Conservation (phyloP, 352 stramenopile genomes). For the Globisporangium ultimum region DNA sequence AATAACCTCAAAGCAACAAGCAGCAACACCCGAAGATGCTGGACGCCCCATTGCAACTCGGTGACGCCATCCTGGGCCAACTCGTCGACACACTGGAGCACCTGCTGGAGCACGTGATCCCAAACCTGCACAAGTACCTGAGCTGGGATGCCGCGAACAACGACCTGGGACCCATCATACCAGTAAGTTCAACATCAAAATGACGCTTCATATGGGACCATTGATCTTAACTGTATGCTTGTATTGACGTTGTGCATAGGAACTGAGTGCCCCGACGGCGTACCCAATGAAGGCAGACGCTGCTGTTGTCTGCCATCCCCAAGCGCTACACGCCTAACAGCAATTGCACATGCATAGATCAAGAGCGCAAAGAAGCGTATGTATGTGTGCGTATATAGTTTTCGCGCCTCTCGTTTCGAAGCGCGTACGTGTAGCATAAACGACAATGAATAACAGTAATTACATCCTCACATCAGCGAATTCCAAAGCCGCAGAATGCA, state of each 20-base stretch:
- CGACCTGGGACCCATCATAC: constrained; percentile 29
- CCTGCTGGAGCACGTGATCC: constrained; percentile 34
- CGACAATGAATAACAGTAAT: no score
- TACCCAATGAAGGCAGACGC: not conserved
- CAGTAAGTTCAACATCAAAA: constrained; percentile 4
- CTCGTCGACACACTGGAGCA: not conserved
- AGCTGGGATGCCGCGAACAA: constrained; percentile 36
- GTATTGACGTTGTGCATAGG: not conserved
- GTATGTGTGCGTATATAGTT: not conserved
- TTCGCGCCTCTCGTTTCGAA: no score
- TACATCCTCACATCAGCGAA: no score
- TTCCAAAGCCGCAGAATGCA: no score
- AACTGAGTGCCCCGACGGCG: not conserved
- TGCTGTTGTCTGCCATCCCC: not conserved
- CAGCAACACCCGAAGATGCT: not conserved
- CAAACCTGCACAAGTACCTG: constrained; percentile 38
- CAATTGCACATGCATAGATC: no score
- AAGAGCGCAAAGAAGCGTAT: no score
- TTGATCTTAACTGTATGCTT: not conserved
- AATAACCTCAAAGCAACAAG: not conserved
- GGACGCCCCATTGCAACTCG: not conserved
- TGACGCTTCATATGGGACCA: no score
- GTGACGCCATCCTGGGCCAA: not conserved
- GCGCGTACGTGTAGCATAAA: no score
- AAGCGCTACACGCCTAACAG: not conserved